Conservation (phyloP, 805 yeast genomes). For the Candida ipomoeae region DNA sequence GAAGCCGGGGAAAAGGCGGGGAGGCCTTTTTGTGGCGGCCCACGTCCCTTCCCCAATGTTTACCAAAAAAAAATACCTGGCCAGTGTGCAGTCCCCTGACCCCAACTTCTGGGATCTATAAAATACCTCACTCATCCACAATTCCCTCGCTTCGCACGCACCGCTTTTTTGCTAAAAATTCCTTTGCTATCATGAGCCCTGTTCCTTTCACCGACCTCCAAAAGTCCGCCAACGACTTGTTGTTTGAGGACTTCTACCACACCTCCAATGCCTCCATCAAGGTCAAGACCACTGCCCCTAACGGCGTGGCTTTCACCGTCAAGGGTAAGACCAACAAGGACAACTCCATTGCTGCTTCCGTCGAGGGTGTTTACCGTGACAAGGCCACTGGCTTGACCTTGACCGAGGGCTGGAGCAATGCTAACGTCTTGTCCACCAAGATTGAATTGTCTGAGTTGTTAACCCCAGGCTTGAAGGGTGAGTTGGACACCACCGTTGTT, state of each 20-base stretch:
- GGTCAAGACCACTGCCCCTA: constrained; percentile 90
- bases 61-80: constrained; percentile 7
- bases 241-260: constrained; percentile 92
- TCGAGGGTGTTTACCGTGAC: constrained; percentile 91
- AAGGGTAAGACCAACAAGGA: constrained; percentile 85
- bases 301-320: constrained; percentile 91
- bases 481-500: constrained; percentile 78
- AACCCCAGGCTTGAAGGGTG: constrained; percentile 93
- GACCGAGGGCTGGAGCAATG: constrained; percentile 97
- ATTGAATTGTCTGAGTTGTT: constrained; percentile 86
- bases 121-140: constrained; percentile 13
- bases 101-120: constrained; percentile 13
- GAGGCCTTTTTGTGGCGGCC: background rate
- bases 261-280: constrained; percentile 81
- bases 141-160: constrained; percentile 8
- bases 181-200: constrained; percentile 44
- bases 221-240: constrained; percentile 85
- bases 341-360: constrained; percentile 77
- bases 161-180: constrained; percentile 4
- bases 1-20: too few relatives aligned
- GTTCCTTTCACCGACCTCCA: constrained; percentile 92
- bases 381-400: constrained; percentile 87
- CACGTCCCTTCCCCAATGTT: constrained; percentile 2
- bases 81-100: constrained; percentile 15
- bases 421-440: constrained; percentile 88